Evolutionary conservation across 2,329 filamentous ascomycete species (phyloP).

Genomic region (Phialophora verrucosa): DNA sequence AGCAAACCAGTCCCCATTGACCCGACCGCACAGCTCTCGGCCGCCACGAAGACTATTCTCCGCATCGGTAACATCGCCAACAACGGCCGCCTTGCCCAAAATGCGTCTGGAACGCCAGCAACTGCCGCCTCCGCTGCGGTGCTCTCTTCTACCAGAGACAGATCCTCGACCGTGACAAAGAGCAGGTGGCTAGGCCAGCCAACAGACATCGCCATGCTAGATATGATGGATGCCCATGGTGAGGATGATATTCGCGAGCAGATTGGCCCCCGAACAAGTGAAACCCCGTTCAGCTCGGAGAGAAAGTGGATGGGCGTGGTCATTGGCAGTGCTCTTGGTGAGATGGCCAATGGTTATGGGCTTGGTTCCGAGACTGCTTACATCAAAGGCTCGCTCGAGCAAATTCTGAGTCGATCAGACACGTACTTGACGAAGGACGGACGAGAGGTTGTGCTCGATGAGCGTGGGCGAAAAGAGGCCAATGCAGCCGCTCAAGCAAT

Average conservation of each 20-base stretch:
- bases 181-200: constrained; percentile 97
- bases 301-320: constrained; percentile 99
- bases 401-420: constrained; percentile 83
- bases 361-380: constrained; percentile 81
- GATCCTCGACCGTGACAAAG: constrained; percentile 65
- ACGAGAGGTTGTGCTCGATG: constrained; percentile 82
- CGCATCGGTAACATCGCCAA: constrained; percentile 97
- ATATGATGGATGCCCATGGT: constrained; percentile 86
- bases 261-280: constrained; percentile 78
- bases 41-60: constrained; percentile 78
- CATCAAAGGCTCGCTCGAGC: constrained; percentile 93
- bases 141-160: constrained; percentile 79
- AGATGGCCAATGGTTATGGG: constrained; percentile 58
- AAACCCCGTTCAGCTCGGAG: constrained; percentile 95
- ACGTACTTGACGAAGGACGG: constrained; percentile 88
- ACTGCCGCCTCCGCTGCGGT: constrained; percentile 76
- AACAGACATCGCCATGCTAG: constrained; percentile 95
- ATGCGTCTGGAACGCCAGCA: constrained; percentile 71
- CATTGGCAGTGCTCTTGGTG: constrained; percentile 61
- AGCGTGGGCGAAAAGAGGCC: constrained; percentile 73
- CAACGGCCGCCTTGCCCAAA: constrained; percentile 79
- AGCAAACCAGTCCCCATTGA: constrained; percentile 62
- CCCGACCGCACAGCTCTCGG: constrained; percentile 65
- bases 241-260: constrained; percentile 90
- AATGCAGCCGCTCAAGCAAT: constrained; percentile 80